Evolutionary conservation across 192 early-diverging fungal species (phyloP), one percentile per base, ranked within the genome.

Genomic region (Entophlyctis luteolus): DNA sequence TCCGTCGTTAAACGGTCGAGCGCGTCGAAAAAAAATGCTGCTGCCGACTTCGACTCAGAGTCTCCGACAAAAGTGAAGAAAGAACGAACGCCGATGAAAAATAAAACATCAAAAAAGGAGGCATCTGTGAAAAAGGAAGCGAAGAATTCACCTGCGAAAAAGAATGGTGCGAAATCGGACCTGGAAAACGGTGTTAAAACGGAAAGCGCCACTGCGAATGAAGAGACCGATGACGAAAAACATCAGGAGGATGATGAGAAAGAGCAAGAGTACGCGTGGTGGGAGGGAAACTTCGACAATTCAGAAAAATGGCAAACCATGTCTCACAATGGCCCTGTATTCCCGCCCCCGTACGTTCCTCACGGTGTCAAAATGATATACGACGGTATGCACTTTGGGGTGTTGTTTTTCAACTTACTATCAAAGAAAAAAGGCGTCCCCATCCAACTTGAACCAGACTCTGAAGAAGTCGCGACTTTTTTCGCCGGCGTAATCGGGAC

Each of bases 391-490:
- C 34, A 18, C 18, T 1, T 18, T 33, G 46, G 23, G 35, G 10
- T 2, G 5, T 1, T 3, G 22, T 12, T 2, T 36, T 27, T 37
- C 12, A 4, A 34, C 59, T 42, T 39, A n/a, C n/a, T n/a, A n/a
- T n/a, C n/a, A 36, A 70, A 86, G 71, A n/a, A 73, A 59, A 45
- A 74, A 88, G 45, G 72, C 46, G 39, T 82, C 10, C 58, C 58
- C 18, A 60, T 60, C 20, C 65, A 54, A 3, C 72, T 98, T 31
- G 77, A 74, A 1, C 88, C 94, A 0, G 87, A 87, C 32, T 88
- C 89, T 2, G 96, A 98, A 74, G 96, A 98, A 65, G 91, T 98
- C 0, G 96, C 96, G 1, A 90, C 84, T 14, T 98, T 98, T 73
- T 98, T 88, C 82, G 96, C 93, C 27, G 89, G 84, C 14, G 54